Evolutionary conservation across 2,329 filamentous ascomycete genomes (phyloP), one percentile per base, ranked within the genome.

Genomic region (Pseudogymnoascus sp.): DNA sequence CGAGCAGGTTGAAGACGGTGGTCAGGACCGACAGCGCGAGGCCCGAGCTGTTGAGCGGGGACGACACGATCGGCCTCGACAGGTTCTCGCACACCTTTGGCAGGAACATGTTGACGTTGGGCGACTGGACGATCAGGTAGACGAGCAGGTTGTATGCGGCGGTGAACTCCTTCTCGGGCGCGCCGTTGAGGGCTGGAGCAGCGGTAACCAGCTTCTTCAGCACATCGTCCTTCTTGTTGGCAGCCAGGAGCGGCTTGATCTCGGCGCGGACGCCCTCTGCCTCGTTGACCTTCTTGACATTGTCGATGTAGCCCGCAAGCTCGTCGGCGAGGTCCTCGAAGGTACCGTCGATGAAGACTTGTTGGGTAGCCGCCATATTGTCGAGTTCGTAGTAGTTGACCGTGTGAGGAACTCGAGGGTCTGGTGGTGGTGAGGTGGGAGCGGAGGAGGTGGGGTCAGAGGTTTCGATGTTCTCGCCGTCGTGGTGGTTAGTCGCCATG

Each of bases 111-210:
- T 91, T 88, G 69, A 89, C 85, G 71, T 93, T 90, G 71, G 89
- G 86, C 65, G 92, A 91, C 79, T 96, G 91, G 72, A 91, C 83
- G 69, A 96, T 86, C 65, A 99, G 88, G 81, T 97, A 91, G 74
- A 97, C 88, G 76, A 99, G 88, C 70, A 97, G 88, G 80, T 99
- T 97, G 80, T 97, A 97, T 66, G 93, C 91, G 65, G 93, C 89
- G 65, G 91, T 93, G 76, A 97, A 95, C 78, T 97, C 93, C 84
- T 95, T 96, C 83, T 99, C 95, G 64, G 93, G 91, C 63, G 92
- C 90, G 67, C 84, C 83, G 78, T 93, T 96, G 74, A 99, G 82
- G 60, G 83, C 84, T 62, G 83, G 78, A 62, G 91, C 91, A 64
- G 90, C 89, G 69, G 88, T 86, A 66, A 97, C 90, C 68, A 99